Evolutionary conservation across 345 rosid genomes (phyloP).

Genomic region (Angophora floribunda): DNA sequence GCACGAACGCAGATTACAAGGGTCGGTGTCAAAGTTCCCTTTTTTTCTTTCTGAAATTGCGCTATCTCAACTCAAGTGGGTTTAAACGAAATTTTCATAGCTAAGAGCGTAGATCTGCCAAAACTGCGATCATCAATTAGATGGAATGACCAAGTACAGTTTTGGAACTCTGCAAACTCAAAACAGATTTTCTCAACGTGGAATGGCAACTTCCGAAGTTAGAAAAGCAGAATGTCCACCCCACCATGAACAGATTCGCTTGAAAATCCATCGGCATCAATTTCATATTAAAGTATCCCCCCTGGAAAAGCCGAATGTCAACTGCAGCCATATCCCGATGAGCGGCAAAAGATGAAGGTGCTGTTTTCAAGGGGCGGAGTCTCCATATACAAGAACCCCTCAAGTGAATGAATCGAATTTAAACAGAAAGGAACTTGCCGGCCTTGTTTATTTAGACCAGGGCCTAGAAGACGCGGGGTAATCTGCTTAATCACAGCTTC

Average conservation of each 20-base stretch:
- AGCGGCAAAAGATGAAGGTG: background rate
- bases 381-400: background rate
- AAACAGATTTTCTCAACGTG: background rate
- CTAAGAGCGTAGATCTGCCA: background rate
- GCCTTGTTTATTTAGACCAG: slow-evolving; percentile 42
- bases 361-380: background rate
- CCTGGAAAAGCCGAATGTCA: background rate
- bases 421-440: slow-evolving; percentile 12
- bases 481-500: slow-evolving; percentile 35
- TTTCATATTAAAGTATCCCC: background rate
- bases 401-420: background rate
- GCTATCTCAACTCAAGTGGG: background rate
- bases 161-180: background rate
- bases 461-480: slow-evolving; percentile 25
- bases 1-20: background rate
- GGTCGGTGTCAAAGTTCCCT: background rate
- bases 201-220: background rate
- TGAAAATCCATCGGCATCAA: background rate
- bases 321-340: background rate
- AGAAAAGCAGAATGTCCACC: background rate
- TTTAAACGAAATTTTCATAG: background rate
- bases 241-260: background rate
- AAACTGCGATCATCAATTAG: background rate
- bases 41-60: background rate
- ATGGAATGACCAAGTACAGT: background rate